Conservation (phyloP, 2,329 filamentous ascomycete species). For the Cercospora berteroae region DNA sequence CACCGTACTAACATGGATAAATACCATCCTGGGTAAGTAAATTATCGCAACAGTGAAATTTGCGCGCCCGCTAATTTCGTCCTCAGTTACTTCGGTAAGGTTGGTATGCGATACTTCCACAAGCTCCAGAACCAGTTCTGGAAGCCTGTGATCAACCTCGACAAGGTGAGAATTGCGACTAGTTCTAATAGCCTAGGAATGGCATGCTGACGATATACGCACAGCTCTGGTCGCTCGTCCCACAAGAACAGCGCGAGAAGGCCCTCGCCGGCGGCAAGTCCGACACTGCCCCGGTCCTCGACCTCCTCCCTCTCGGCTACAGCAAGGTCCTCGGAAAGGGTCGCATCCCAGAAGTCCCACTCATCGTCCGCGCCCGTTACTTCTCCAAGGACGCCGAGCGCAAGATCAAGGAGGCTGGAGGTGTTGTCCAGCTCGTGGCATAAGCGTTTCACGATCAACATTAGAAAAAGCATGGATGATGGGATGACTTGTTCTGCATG, state of each 20-base stretch:
- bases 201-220: neutral
- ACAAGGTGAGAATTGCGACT: slow-evolving; percentile 67
- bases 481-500: slow-evolving; percentile 20
- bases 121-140: slow-evolving; percentile 93
- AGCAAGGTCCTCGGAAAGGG: slow-evolving; percentile 99
- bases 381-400: slow-evolving; percentile 94
- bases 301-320: slow-evolving; percentile 96
- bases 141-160: slow-evolving; percentile 98
- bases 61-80: neutral
- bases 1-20: slow-evolving; percentile 90
- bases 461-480: slow-evolving; percentile 13
- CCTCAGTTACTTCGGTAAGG: slow-evolving; percentile 69
- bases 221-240: slow-evolving; percentile 93
- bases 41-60: no score
- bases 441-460: slow-evolving; percentile 49
- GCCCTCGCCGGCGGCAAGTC: slow-evolving; percentile 84
- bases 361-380: slow-evolving; percentile 93
- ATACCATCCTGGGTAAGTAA: slow-evolving; percentile 72
- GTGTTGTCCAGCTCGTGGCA: slow-evolving; percentile 92
- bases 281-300: slow-evolving; percentile 94
- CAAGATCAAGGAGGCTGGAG: slow-evolving; percentile 98
- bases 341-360: slow-evolving; percentile 84
- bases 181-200: no score
- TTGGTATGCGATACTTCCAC: slow-evolving; percentile 70
- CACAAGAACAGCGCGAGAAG: slow-evolving; percentile 85